phyloP scores from a whole-genome alignment of 306 rosid genomes.

The Gastrolobium villosum region DNA sequence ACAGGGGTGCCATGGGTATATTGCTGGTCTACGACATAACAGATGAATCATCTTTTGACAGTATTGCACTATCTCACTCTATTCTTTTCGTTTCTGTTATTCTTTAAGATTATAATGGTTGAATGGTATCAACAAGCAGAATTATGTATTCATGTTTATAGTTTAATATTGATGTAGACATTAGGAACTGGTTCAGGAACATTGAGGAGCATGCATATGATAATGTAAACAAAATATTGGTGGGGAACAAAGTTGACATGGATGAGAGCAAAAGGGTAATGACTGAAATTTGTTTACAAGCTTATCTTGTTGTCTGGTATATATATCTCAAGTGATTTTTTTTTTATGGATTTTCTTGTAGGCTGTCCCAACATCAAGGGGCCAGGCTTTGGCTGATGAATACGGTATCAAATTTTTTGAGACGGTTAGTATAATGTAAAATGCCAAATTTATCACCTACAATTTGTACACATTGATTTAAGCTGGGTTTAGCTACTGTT shows the following conservation, averaged over 20 bases:
- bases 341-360: slow-evolving; percentile 16
- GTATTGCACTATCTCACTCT: slow-evolving; percentile 37
- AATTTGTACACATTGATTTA: not conserved
- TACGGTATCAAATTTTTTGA: slow-evolving; percentile 49
- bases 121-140: not conserved
- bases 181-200: slow-evolving; percentile 54
- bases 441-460: not conserved
- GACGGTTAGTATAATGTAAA: slow-evolving; percentile 39
- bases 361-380: slow-evolving; percentile 51
- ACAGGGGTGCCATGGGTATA: slow-evolving; percentile 57
- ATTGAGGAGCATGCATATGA: slow-evolving; percentile 48
- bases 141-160: not conserved
- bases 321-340: not conserved
- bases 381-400: slow-evolving; percentile 53
- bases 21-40: slow-evolving; percentile 28
- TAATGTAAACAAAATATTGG: slow-evolving; percentile 53
- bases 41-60: slow-evolving; percentile 48
- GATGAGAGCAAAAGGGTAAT: slow-evolving; percentile 52
- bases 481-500: not conserved
- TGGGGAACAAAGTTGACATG: slow-evolving; percentile 55
- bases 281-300: slow-evolving; percentile 1
- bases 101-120: slow-evolving; percentile 4
- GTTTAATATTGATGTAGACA: slow-evolving; percentile 42
- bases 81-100: not conserved
- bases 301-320: not conserved